Conservation (phyloP, 108 stramenopile genomes). For the Nitzschia sp. region DNA sequence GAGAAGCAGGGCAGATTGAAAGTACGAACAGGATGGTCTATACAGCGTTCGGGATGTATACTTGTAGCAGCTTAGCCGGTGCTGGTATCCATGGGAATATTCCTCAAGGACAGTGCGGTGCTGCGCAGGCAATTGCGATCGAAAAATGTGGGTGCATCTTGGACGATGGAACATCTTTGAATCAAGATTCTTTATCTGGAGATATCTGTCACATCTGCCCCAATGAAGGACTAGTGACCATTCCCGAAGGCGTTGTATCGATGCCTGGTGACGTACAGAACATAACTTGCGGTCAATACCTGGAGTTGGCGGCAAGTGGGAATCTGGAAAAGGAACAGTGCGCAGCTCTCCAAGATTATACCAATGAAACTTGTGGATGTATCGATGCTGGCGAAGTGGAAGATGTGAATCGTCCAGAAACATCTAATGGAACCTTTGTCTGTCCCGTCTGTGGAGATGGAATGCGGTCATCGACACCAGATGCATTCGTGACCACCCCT, state of each 20-base stretch:
- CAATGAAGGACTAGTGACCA: conserved; percentile 11
- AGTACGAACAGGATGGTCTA: neutral
- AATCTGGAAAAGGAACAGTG: conserved; percentile 1
- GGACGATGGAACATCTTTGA: neutral
- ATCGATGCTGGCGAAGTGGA: neutral
- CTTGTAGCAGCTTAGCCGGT: neutral
- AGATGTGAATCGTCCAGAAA: neutral
- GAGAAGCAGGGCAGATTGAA: conserved; percentile 4
- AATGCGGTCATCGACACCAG: neutral
- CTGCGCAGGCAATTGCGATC: conserved; percentile 5
- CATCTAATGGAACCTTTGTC: conserved; percentile 9
- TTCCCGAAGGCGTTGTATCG: conserved; percentile 8
- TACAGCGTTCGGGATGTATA: neutral
- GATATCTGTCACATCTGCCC: conserved; percentile 12
- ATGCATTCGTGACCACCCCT: neutral
- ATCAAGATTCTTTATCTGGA: neutral
- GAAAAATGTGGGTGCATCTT: conserved; percentile 13
- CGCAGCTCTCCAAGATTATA: conserved; percentile 1
- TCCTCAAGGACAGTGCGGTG: neutral
- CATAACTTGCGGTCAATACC: conserved; percentile 10
- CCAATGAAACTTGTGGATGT: conserved; percentile 20
- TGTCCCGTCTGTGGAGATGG: conserved; percentile 27
- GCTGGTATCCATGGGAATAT: conserved; percentile 1
- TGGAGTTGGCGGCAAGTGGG: conserved; percentile 1
- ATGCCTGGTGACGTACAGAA: neutral